Conservation (phyloP, 2,329 filamentous ascomycete species). For the Alternaria hordeiaustralica region DNA sequence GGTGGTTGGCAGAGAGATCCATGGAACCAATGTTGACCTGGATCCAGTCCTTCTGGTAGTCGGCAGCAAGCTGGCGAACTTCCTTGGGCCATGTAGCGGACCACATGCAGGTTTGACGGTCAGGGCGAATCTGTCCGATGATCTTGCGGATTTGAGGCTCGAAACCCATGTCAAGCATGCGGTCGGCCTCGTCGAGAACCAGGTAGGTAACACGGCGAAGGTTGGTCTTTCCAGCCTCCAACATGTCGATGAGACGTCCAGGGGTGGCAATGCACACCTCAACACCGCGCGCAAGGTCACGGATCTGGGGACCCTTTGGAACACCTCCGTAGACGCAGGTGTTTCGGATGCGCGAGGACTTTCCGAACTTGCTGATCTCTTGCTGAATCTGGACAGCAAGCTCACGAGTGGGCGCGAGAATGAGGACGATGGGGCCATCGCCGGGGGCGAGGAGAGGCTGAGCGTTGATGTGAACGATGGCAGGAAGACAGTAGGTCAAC, state of each 20-base stretch:
- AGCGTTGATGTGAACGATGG: slow-evolving; percentile 99
- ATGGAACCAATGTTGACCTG: slow-evolving; percentile 98
- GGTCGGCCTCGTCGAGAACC: slow-evolving; percentile 97
- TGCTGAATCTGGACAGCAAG: slow-evolving; percentile 98
- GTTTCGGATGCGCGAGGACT: slow-evolving; percentile 96
- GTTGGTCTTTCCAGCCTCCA: slow-evolving; percentile 97
- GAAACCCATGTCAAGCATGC: slow-evolving; percentile 99
- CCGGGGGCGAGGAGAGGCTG: slow-evolving; percentile 94
- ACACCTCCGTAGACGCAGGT: slow-evolving; percentile 99
- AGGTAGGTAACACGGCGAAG: slow-evolving; percentile 97
- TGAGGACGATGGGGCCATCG: slow-evolving; percentile 94
- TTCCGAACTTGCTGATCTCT: slow-evolving; percentile 98
- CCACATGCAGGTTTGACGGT: slow-evolving; percentile 99
- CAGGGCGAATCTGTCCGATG: slow-evolving; percentile 93
- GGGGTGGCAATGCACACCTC: slow-evolving; percentile 99
- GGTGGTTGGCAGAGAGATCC: slow-evolving; percentile 95
- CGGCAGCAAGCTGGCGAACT: slow-evolving; percentile 86
- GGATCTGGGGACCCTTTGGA: slow-evolving; percentile 95
- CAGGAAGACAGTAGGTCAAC: slow-evolving; percentile 94
- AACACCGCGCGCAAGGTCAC: slow-evolving; percentile 91
- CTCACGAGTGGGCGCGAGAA: slow-evolving; percentile 95
- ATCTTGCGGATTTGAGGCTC: slow-evolving; percentile 99
- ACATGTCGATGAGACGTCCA: slow-evolving; percentile 97
- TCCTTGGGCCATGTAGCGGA: slow-evolving; percentile 99
- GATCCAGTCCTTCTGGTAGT: slow-evolving; percentile 95